Base-by-base conservation (phyloP, 805 yeast species). In the Osmozyma mogii region DNA sequence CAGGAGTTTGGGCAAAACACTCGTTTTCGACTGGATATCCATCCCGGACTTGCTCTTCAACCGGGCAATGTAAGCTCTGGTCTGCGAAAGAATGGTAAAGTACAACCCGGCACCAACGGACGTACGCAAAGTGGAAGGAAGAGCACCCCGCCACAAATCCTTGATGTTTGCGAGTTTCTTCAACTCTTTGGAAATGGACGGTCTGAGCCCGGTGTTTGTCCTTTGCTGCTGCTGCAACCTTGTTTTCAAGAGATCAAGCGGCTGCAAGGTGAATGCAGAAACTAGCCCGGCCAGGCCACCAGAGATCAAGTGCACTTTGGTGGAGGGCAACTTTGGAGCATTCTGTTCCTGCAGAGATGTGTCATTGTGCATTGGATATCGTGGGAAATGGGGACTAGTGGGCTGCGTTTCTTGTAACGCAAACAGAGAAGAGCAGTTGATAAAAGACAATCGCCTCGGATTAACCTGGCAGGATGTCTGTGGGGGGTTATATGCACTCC, bases 91-190 rank as follows among this genome's bases (percentile, higher is more conserved):
- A 10, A 80, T 66, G 0, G 95, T 70, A 30, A 92, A 65, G 47
- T 92, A 92, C 19, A 92, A 56, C 0, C 92, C 95, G 24, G 94
- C 81, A 0, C 98, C 98, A 9, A 84, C 63, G 0, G 96, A 84
- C 0, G 96, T 89, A 36, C 98, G 66, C 15, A 89, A 45, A 0
- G 94, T 87, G 13, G 95, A 84, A 0, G 98, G 96, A 22, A 87
- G 45, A 0, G 95, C 89, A 0, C 98, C 98, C 32, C 95, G 68
- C 98, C 98, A 92, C 22, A 88, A 61, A 29, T 78, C 75, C 27
- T 50, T 52, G 15, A 65, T 32, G 13, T 60, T 52, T 25, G 59
- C 49, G 24, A 64, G 45, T 32, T 61, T 67, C 40, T 56, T 53
- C 7, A 80, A 41, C 27, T 69, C 68, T 31, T 52, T 58, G 9